Percentiles rank a stretch among this genome's conserved stretches.
Conservation (phyloP, 2,329 filamentous ascomycete species). For the Amauroascus niger region DNA sequence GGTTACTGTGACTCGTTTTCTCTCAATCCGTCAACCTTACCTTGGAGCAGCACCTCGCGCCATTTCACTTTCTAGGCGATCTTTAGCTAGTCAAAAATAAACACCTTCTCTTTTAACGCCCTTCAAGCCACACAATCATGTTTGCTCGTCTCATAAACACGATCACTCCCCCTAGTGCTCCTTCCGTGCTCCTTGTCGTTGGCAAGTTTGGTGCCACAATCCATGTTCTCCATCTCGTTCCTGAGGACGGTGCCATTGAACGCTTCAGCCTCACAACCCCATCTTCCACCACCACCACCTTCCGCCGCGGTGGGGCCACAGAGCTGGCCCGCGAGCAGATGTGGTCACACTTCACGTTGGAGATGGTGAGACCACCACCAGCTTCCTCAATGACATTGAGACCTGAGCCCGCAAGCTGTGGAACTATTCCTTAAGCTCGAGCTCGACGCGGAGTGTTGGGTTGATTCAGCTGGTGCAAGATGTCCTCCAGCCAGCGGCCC, state of each 20-base stretch:
- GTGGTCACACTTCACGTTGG: constrained; percentile 12
- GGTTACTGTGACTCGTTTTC: too few relatives aligned
- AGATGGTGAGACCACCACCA: not conserved
- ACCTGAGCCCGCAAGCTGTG: constrained; percentile 11
- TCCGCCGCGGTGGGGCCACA: constrained; percentile 8
- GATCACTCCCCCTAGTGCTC: constrained; percentile 4
- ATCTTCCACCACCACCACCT: constrained; percentile 4
- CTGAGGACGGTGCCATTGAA: constrained; percentile 15
- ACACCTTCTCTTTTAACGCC: not conserved
- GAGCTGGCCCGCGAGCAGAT: constrained; percentile 13
- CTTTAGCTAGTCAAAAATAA: too few relatives aligned
- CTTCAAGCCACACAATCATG: constrained; percentile 14
- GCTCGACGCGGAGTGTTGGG: not conserved
- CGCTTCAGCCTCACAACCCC: constrained; percentile 7
- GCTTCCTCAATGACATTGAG: constrained; percentile 13
- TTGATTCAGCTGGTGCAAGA: constrained; percentile 8
- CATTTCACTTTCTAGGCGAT: too few relatives aligned
- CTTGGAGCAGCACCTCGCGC: too few relatives aligned
- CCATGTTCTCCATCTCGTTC: constrained; percentile 12
- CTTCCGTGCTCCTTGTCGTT: constrained; percentile 14
- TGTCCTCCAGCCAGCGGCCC: constrained; percentile 13
- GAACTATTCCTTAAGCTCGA: constrained; percentile 11
- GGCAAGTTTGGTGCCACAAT: not conserved
- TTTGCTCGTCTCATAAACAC: constrained; percentile 10
- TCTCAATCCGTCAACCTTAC: too few relatives aligned